Evolutionary conservation across 73 alveolate species (phyloP).

Genomic region (Blepharisma japonicum): DNA sequence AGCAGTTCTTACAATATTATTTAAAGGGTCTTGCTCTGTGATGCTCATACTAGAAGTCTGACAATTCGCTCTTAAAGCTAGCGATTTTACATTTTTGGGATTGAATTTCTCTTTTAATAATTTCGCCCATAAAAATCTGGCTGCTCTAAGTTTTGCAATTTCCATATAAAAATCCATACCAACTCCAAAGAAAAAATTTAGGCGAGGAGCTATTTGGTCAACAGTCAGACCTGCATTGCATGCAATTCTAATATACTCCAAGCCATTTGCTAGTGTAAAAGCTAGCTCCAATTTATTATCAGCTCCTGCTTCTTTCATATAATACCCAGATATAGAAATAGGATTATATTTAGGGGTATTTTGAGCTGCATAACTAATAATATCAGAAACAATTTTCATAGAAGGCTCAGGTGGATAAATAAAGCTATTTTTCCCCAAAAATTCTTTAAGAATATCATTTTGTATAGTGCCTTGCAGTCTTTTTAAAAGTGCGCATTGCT

Average conservation of each 20-base stretch:
- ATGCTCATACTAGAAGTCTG: constrained; percentile 74
- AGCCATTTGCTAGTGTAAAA: constrained; percentile 74
- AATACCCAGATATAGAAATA: constrained; percentile 68
- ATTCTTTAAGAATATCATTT: constrained; percentile 65
- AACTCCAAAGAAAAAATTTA: constrained; percentile 71
- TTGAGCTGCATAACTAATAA: constrained; percentile 52
- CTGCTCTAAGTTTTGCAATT: constrained; percentile 75
- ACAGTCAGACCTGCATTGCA: constrained; percentile 60
- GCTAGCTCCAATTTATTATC: constrained; percentile 67
- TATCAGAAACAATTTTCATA: constrained; percentile 63
- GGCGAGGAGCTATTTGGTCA: constrained; percentile 69
- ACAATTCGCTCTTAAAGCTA: constrained; percentile 59
- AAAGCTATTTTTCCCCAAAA: constrained; percentile 70
- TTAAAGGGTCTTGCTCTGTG: constrained; percentile 73
- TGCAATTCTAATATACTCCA: constrained; percentile 69
- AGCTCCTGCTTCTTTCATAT: constrained; percentile 81
- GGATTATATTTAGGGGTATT: constrained; percentile 65
- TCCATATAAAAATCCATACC: constrained; percentile 80
- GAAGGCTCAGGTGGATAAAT: constrained; percentile 77
- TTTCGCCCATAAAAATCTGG: constrained; percentile 63
- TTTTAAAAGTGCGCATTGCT: constrained; percentile 50
- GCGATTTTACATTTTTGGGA: constrained; percentile 53
- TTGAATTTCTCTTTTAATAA: constrained; percentile 59
- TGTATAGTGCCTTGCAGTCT: constrained; percentile 58
- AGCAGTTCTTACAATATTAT: constrained; percentile 70